Evolutionary conservation across 805 yeast genomes (phyloP).

Genomic region (Hanseniaspora nectarophila): DNA sequence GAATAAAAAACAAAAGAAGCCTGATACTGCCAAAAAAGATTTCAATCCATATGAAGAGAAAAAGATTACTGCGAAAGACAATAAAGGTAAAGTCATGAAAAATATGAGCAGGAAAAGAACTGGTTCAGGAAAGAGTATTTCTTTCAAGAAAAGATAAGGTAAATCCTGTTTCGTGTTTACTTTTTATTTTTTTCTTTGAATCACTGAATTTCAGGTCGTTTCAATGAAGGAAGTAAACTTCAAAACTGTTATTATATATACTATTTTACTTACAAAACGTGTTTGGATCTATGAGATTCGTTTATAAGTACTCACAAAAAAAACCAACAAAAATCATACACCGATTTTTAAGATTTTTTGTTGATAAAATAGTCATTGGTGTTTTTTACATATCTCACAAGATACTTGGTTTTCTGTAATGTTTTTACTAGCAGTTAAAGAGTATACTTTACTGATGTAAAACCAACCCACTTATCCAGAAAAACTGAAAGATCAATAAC

Average conservation of each 20-base stretch:
- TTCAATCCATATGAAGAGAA: conserved; percentile 43
- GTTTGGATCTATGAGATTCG: not conserved
- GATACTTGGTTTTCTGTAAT: no score
- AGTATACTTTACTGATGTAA: no score
- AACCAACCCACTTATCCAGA: no score
- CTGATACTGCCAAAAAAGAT: conserved; percentile 35
- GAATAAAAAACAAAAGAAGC: conserved; percentile 18
- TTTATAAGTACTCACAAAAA: not conserved
- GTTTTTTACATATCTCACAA: not conserved
- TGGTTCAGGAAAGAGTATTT: conserved; percentile 11
- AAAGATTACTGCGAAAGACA: conserved; percentile 23
- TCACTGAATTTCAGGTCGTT: no score
- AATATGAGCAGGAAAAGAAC: not conserved
- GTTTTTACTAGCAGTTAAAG: no score
- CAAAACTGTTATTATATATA: no score
- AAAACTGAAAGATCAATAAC: no score
- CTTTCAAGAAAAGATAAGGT: conserved; percentile 4
- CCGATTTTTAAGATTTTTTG: not conserved
- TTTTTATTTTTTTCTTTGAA: no score
- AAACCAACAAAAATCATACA: not conserved
- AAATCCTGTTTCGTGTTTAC: not conserved
- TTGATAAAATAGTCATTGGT: not conserved
- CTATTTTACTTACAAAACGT: not conserved
- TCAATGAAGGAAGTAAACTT: no score
- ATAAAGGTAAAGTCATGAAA: conserved; percentile 19